These are phyloP conservation scores for Pecoramyces ruminantium DNA, from an alignment of 192 early-diverging fungal genomes.

Conservation along the genomic window DNA sequence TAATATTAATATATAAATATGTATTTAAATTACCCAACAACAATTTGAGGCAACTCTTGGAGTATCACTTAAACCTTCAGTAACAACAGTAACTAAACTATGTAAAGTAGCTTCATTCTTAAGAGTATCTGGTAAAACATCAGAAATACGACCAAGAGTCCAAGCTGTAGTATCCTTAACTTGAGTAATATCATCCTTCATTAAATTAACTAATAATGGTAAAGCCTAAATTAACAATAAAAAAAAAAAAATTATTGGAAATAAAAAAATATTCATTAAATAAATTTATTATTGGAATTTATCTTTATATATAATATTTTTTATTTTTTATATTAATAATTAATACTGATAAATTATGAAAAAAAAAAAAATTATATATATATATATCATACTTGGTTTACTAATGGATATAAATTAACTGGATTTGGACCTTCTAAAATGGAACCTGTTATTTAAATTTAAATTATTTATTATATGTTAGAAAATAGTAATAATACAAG, in stretches of 20 bases:
- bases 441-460: slow-evolving; percentile 43
- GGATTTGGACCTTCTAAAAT: slow-evolving; percentile 87
- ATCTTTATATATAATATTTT: background rate
- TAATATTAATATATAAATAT: too few species aligned
- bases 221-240: slow-evolving; percentile 27
- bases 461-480: too few species aligned
- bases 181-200: slow-evolving; percentile 67
- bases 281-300: background rate
- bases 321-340: too few species aligned
- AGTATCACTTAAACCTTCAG: slow-evolving; percentile 66
- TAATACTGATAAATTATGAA: background rate
- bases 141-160: slow-evolving; percentile 92
- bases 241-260: too few species aligned
- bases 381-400: slow-evolving; percentile 24
- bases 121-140: slow-evolving; percentile 35
- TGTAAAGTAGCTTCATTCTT: slow-evolving; percentile 24
- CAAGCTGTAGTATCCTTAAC: slow-evolving; percentile 97
- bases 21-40: slow-evolving; percentile 50
- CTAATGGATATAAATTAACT: slow-evolving; percentile 42
- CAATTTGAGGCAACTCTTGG: slow-evolving; percentile 87
- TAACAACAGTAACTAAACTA: slow-evolving; percentile 53
- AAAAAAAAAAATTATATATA: background rate
- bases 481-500: too few species aligned
- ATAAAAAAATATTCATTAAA: too few species aligned
- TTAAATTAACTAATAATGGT: slow-evolving; percentile 72